Conservation (phyloP, 2,329 filamentous ascomycete genomes). For the Colletotrichum falcatum region DNA sequence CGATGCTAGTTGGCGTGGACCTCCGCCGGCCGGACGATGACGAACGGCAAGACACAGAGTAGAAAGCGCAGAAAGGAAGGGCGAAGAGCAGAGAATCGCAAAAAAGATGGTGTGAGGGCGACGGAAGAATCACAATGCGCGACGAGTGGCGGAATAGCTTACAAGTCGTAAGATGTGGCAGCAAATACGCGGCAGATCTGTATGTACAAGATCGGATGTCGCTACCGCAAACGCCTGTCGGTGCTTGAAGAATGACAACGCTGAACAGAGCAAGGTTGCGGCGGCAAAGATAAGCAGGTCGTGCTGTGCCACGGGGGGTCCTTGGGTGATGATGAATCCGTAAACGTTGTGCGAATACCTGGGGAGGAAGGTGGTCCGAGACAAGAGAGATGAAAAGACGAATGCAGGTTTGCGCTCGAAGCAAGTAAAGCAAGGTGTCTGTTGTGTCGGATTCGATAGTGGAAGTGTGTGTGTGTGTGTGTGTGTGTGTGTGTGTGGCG, state of each 20-base stretch:
- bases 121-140: not conserved
- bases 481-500: not conserved
- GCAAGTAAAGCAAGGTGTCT: not conserved
- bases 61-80: not conserved
- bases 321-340: not conserved
- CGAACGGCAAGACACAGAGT: not conserved
- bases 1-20: not conserved
- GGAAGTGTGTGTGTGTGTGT: not conserved
- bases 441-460: not conserved
- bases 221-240: conserved; percentile 2
- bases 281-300: not conserved
- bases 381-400: not conserved
- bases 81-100: not conserved
- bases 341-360: not conserved
- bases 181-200: not conserved
- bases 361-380: not conserved
- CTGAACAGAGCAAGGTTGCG: not conserved
- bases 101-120: not conserved
- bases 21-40: not conserved
- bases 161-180: conserved; percentile 4
- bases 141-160: conserved; percentile 1
- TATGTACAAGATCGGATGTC: not conserved
- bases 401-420: not conserved
- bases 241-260: not conserved
- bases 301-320: not conserved